Base-by-base conservation (phyloP, 352 stramenopile genomes). In the Globisporangium spinosum region DNA sequence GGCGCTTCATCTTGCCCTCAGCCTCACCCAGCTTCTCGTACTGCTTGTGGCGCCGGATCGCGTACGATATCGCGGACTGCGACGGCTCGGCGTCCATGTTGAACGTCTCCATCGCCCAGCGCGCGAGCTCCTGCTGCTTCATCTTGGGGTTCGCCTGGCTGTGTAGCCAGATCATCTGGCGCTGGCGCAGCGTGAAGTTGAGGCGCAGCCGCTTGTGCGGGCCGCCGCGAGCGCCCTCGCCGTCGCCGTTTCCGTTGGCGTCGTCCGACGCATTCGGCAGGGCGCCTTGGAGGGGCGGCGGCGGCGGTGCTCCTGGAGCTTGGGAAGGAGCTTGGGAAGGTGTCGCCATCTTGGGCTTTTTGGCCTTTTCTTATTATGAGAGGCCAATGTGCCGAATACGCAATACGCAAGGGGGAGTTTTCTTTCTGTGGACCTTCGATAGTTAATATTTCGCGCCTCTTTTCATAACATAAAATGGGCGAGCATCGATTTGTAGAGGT, bases 41-140 rank as follows among this genome's bases (percentile, higher is more conserved):
- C 65, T 62, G 58, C 58, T 71, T 62, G 47, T 67, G 59, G 51
- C 59, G 58, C 10, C 60, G 58, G 23, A 71, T 55, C 34, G 65
- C 60, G 65, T 71, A 71, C 67, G 67, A 72, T 23, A 72, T 72
- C 20, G 67, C 58, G 20, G 67, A 68, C 61, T 72, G 67, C 54
- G 67, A 72, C 60, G 67, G 67, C 59, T 69, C 60, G 15, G 51
- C 60, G 27, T 64, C 53, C 56, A 72, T 65, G 13, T 15, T 12
- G 61, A 72, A 72, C 25, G 25, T 32, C 10, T 68, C 58, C 45
- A 69, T 72, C 43, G 67, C 67, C 67, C 67, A 72, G 34, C 55
- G 53, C 51, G 67, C 67, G 27, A 72, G 53, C 62, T 72, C 67
- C 35, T 64, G 60, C 67, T 72, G 67, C 60, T 72, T 72, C 35